Evolutionary conservation across 169 alveolate genomes (phyloP).

Genomic region (Amoebophrya sp.): DNA sequence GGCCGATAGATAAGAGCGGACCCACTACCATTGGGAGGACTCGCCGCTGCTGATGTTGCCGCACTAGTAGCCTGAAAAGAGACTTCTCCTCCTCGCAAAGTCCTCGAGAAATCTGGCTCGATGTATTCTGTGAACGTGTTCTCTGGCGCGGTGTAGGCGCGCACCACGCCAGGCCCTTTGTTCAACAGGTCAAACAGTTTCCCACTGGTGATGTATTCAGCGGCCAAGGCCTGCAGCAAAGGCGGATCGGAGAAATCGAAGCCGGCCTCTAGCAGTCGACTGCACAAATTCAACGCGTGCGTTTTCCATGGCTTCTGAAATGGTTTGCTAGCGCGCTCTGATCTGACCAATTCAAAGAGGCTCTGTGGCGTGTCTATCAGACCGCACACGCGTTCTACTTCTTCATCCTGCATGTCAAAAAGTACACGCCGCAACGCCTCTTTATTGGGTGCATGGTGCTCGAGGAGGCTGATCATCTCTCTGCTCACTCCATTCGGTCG

Average conservation of each 20-base stretch:
- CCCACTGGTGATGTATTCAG: not conserved
- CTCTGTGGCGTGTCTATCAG: not conserved
- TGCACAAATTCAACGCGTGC: not conserved
- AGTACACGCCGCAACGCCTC: not conserved
- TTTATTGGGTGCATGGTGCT: not conserved
- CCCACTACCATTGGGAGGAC: not conserved
- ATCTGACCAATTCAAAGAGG: not conserved
- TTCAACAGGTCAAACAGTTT: not conserved
- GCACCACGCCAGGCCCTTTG: not conserved
- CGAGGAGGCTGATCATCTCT: not conserved
- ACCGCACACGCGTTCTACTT: not conserved
- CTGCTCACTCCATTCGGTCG: not conserved
- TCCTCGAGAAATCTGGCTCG: not conserved
- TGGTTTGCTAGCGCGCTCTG: not conserved
- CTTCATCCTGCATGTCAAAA: not conserved
- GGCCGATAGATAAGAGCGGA: not conserved
- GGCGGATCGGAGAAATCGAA: constrained; percentile 17
- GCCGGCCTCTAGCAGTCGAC: not conserved
- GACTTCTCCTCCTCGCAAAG: not conserved
- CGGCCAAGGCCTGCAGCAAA: not conserved
- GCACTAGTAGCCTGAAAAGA: not conserved
- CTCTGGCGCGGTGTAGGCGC: not conserved
- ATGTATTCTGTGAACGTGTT: not conserved
- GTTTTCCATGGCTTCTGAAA: not conserved
- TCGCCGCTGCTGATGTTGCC: not conserved